These are phyloP conservation scores for Saccharomycopsis synnaedendra DNA, from an alignment of 805 yeast species.

Conservation along the genomic window DNA sequence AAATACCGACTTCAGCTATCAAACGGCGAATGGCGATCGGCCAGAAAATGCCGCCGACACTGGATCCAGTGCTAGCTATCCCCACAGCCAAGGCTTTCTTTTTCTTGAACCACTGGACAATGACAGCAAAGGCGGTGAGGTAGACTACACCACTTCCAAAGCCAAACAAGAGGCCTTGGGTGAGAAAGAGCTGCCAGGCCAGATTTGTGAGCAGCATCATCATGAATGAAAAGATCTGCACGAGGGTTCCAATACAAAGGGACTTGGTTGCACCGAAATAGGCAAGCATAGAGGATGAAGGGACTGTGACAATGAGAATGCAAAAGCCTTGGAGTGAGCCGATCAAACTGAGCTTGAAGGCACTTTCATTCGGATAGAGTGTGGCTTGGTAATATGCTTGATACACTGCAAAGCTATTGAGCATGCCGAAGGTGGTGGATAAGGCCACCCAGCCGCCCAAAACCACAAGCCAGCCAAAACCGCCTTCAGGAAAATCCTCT, in stretches of 20 bases:
- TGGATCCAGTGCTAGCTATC: conserved; percentile 35
- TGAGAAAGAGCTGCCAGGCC: conserved; percentile 39
- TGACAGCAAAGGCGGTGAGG: conserved; percentile 31
- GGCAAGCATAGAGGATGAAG: conserved; percentile 31
- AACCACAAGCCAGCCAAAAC: conserved; percentile 42
- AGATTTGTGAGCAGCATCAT: conserved; percentile 34
- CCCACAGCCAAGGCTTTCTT: conserved; percentile 37
- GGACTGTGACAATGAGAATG: conserved; percentile 38
- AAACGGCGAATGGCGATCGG: conserved; percentile 32
- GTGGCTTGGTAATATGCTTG: conserved; percentile 34
- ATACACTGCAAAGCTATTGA: conserved; percentile 48
- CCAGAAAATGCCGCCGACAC: conserved; percentile 40
- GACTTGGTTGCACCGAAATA: conserved; percentile 30
- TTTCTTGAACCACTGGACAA: conserved; percentile 39
- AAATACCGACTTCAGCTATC: conserved; percentile 30
- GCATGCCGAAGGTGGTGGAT: conserved; percentile 47
- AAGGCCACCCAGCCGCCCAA: conserved; percentile 34
- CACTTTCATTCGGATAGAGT: conserved; percentile 30
- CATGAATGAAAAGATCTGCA: conserved; percentile 34
- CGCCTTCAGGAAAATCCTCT: conserved; percentile 38
- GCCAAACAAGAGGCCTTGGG: conserved; percentile 43
- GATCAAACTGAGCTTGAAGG: conserved; percentile 38
- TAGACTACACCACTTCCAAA: conserved; percentile 34
- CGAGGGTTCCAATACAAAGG: conserved; percentile 30
- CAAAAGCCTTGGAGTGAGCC: conserved; percentile 42